Base-by-base conservation (phyloP, 768 basidiomycete species). In the Glaciozyma antarctica region DNA sequence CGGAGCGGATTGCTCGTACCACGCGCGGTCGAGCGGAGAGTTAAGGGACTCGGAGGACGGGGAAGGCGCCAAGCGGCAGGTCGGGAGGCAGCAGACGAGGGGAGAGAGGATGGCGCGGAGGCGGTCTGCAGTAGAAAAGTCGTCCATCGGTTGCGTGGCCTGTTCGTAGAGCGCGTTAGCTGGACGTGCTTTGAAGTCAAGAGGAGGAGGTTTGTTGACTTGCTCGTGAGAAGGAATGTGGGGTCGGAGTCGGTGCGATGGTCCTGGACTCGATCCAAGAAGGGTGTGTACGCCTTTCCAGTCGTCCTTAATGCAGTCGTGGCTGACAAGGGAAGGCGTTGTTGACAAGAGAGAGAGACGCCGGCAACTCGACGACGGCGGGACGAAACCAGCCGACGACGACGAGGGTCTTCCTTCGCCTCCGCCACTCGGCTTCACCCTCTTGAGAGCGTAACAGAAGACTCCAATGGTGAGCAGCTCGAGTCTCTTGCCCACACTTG, bases 61-160 rank as follows among this genome's bases (percentile, higher is more conserved):
- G 21, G 62, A 54, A 15, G 53, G 28, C 3, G 53, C 28, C n/a
- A 64, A 44, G 16, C 63, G 60, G 30, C 45, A 44, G 12, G 17
- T 30, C 2, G 59, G 45, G 15, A 48, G 38, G 43, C 63, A 69
- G 61, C 61, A 68, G 30, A 59, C 58, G 57, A 69, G 59, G 1
- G 63, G 67, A 0, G 47, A 21, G 5, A 56, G 43, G 15, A 65
- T 17, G 17, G 67, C 63, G 19, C 64, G 51, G 13, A 69, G 30
- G 6, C 61, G 48, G 57, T 69, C 67, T 19, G 52, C 8, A 0
- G 34, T 48, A 16, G 67, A 65, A 48, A 69, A 69, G 58, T 45
- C 61, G 45, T 69, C 67, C 67, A 69, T 69, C 21, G 9, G 5
- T 12, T 2, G 49, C 13, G 6, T 13, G 15, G 13, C 1, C 15